phyloP scores from a whole-genome alignment of 495 filamentous ascomycete genomes.

The Rhizodiscina lignyota region DNA sequence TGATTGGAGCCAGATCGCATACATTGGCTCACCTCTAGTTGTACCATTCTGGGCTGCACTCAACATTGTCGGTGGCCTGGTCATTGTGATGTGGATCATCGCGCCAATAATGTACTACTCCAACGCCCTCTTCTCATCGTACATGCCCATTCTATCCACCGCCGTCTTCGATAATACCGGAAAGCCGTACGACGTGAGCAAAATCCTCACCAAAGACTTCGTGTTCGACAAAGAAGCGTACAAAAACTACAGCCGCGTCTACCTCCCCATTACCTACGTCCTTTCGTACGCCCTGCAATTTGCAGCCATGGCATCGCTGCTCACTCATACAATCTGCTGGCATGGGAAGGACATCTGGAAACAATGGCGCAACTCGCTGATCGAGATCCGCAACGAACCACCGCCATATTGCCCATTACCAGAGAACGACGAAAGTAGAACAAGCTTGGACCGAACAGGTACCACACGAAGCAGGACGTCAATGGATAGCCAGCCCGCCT shows the following conservation, averaged over 20 bases:
- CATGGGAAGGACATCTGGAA: conserved; percentile 59
- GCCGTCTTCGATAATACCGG: conserved; percentile 73
- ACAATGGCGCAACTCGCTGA: conserved; percentile 29
- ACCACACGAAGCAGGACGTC: background rate
- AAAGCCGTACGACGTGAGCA: conserved; percentile 55
- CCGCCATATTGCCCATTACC: conserved; percentile 13
- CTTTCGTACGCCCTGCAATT: conserved; percentile 57
- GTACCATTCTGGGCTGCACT: conserved; percentile 85
- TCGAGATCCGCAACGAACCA: conserved; percentile 9
- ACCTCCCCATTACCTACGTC: conserved; percentile 51
- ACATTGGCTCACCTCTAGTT: conserved; percentile 72
- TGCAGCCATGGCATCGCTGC: conserved; percentile 53
- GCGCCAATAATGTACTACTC: conserved; percentile 70
- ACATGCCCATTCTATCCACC: conserved; percentile 63
- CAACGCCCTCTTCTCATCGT: conserved; percentile 60
- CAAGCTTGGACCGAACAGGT: background rate
- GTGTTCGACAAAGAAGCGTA: conserved; percentile 55
- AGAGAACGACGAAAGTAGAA: background rate
- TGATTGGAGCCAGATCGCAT: conserved; percentile 87
- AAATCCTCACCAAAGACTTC: conserved; percentile 55
- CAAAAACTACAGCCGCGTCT: conserved; percentile 59
- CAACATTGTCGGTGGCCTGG: conserved; percentile 73
- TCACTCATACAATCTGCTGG: conserved; percentile 46
- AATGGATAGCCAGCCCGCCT: conserved; percentile 14
- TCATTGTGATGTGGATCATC: conserved; percentile 78